A percentile compares a stretch with the other conserved stretches of the same genome.
Evolutionary conservation across 1,284 basidiomycete genomes (phyloP).

Genomic region (Sparassis latifolia): DNA sequence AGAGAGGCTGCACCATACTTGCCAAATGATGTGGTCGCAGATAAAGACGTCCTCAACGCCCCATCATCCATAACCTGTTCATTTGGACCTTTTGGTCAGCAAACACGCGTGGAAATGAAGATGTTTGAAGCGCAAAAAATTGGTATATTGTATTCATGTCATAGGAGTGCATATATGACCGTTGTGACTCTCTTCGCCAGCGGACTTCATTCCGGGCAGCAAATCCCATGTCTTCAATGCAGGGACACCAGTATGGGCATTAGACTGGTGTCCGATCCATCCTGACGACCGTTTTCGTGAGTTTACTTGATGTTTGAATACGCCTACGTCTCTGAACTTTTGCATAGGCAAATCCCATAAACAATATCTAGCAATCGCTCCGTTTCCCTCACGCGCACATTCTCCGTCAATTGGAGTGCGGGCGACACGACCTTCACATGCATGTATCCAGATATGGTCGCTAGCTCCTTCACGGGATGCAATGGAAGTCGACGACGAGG

Average conservation of each 20-base stretch:
- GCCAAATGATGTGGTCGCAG: conserved; percentile 41
- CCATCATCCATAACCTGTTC: conserved; percentile 53
- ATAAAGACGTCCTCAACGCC: conserved; percentile 40
- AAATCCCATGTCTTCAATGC: conserved; percentile 69
- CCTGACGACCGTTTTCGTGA: conserved; percentile 50
- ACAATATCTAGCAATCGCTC: conserved; percentile 81
- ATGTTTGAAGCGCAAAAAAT: conserved; percentile 52
- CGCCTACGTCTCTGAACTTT: neutral
- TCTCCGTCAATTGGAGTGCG: conserved; percentile 55
- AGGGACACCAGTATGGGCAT: conserved; percentile 79
- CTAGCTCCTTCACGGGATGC: conserved; percentile 20
- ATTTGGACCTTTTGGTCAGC: conserved; percentile 53
- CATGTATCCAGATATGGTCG: conserved; percentile 72
- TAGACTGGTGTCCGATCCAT: conserved; percentile 87
- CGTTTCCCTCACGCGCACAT: conserved; percentile 57
- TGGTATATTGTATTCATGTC: conserved; percentile 35
- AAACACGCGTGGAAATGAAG: conserved; percentile 40
- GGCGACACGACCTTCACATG: conserved; percentile 40
- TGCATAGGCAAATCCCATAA: conserved; percentile 43
- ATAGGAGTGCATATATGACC: neutral
- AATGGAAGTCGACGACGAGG: conserved; percentile 10
- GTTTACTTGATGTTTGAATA: conserved; percentile 9
- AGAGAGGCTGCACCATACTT: conserved; percentile 55
- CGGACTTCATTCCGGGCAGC: conserved; percentile 38
- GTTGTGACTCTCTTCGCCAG: conserved; percentile 13